phyloP scores from a whole-genome alignment of 164 flowering plant species.

The Pachysandra terminalis region DNA sequence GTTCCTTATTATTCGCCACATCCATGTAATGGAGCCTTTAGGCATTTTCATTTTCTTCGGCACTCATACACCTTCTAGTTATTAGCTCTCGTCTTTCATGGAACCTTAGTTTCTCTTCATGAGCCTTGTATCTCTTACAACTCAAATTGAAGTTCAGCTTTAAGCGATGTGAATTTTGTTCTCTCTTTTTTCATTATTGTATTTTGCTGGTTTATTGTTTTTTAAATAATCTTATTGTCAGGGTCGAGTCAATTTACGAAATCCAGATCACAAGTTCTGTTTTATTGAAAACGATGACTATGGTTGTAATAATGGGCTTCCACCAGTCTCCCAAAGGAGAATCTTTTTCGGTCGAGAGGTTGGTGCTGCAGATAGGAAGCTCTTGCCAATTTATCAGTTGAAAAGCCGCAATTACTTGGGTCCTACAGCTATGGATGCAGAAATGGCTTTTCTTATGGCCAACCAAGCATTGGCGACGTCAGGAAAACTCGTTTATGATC shows the following conservation, averaged over 20 bases:
- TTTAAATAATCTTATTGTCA: constrained; percentile 27
- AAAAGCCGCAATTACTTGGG: constrained; percentile 93
- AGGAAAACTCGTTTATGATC: constrained; percentile 90
- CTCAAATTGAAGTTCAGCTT: neutral
- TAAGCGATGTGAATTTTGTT: neutral
- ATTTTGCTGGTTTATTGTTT: neutral
- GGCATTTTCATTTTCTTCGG: neutral
- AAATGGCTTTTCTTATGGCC: constrained; percentile 97
- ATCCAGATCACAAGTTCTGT: constrained; percentile 84
- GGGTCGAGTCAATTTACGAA: constrained; percentile 79
- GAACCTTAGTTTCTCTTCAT: neutral
- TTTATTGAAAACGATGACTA: constrained; percentile 86
- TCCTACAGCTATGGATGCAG: constrained; percentile 99
- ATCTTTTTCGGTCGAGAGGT: constrained; percentile 92
- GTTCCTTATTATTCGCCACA: neutral
- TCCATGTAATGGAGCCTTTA: neutral
- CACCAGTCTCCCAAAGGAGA: constrained; percentile 70
- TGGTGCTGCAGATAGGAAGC: constrained; percentile 88
- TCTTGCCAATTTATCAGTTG: constrained; percentile 83
- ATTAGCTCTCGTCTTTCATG: too few relatives aligned
- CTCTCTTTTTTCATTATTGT: neutral
- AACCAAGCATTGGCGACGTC: constrained; percentile 76
- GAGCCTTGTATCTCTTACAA: neutral
- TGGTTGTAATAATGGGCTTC: constrained; percentile 84
- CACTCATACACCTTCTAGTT: neutral